Evolutionary conservation across 768 basidiomycete species (phyloP), one percentile per base, ranked within the genome.

Genomic region (Suillus plorans): DNA sequence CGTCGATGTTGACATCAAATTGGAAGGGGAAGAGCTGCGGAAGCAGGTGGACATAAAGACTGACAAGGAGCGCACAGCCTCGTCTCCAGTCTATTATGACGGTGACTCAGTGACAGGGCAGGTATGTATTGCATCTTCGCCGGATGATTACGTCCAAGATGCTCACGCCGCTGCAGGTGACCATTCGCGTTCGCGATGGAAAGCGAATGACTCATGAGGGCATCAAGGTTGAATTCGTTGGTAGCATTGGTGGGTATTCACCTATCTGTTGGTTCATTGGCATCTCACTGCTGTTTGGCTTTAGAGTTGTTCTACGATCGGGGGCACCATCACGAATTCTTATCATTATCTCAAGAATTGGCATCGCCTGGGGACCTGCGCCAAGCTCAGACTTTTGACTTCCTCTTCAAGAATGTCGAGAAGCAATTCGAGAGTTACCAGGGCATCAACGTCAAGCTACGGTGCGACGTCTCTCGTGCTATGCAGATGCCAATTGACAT

Each of bases 381-480:
- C 52, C 91, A 94, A 72, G 95, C 95, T 0, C 96, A 98, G 78
- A 94, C 95, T 10, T 97, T 89, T 70, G 96, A 98, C 61, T 99
- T 99, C 78, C 85, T 89, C 72, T 99, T 99, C 85, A 98, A 98
- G 84, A 99, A 97, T 72, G 92, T 99, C 47, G 97, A 99, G 87
- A 98, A 99, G 81, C 95, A 98, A 76, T 99, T 92, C 69, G 97
- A 99, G 81, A 94, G 91, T 70, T 99, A 99, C 76, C 90, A 94
- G 70, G 97, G 97, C 6, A 99, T 98, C 74, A 99, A 99, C 70
- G 97, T 99, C 64, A 99, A 98, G 79, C 85, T 99, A 69, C 80
- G 97, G 96, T 95, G 68, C 69, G 88, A 75, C 55, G 49, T 61
- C n/a, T 52, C 18, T n/a, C 25, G 31, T 16, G 34, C 22, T 20